Conservation (phyloP, 345 rosid genomes). For the Kernera saxatilis region DNA sequence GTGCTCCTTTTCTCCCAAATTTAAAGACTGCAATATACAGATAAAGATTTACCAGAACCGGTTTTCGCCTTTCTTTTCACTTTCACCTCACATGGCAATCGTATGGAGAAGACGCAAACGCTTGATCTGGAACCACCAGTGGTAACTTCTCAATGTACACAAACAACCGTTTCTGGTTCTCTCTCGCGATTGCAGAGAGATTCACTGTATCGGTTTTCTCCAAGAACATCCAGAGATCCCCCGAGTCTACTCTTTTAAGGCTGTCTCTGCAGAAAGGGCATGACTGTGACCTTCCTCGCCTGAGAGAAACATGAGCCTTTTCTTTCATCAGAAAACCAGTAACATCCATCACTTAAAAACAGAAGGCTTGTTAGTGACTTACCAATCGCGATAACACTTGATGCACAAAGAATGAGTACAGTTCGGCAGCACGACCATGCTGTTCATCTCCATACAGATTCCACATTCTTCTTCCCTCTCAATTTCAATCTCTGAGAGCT, state of each 20-base stretch:
- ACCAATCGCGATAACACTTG: constrained; percentile 69
- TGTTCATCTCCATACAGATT: constrained; percentile 65
- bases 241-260: constrained; percentile 48
- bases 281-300: constrained; percentile 65
- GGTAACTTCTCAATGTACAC: constrained; percentile 66
- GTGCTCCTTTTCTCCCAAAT: background rate
- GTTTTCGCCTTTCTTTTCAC: background rate
- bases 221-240: constrained; percentile 67
- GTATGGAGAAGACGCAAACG: constrained; percentile 34
- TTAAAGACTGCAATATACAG: background rate
- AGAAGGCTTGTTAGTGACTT: constrained; percentile 2
- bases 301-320: constrained; percentile 22
- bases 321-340: background rate
- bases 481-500: constrained; percentile 42
- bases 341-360: background rate
- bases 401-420: constrained; percentile 72
- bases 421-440: constrained; percentile 60
- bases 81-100: constrained; percentile 46
- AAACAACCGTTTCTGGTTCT: constrained; percentile 52
- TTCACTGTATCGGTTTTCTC: constrained; percentile 44
- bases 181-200: constrained; percentile 37
- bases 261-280: constrained; percentile 79
- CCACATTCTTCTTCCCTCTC: constrained; percentile 81
- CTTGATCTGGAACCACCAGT: constrained; percentile 48
- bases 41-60: constrained; percentile 9